Conservation (phyloP, 768 basidiomycete genomes). For the Chalciporus pseudorubinellus region DNA sequence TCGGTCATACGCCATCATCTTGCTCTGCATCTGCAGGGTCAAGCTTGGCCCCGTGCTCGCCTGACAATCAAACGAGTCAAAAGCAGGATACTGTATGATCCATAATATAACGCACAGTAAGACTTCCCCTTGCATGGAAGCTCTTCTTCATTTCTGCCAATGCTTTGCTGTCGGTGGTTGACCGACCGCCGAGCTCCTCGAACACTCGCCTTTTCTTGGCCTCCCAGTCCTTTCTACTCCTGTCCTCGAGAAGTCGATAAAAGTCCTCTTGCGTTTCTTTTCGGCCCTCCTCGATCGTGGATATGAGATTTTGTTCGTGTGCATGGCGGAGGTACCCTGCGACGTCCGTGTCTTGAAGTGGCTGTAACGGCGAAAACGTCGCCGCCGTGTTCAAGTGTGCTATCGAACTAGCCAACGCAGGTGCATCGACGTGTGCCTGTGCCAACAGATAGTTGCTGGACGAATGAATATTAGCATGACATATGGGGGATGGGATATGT, state of each 20-base stretch:
- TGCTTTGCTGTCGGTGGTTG: constrained; percentile 52
- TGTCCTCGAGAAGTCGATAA: constrained; percentile 74
- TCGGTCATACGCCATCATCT: constrained; percentile 95
- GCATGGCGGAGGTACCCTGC: constrained; percentile 93
- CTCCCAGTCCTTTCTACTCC: constrained; percentile 82
- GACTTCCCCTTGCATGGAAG: constrained; percentile 52
- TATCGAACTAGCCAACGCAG: constrained; percentile 81
- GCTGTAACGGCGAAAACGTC: constrained; percentile 87
- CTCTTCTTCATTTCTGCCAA: constrained; percentile 62
- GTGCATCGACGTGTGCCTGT: constrained; percentile 89
- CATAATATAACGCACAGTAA: constrained; percentile 43
- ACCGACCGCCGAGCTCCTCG: constrained; percentile 79
- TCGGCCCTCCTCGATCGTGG: constrained; percentile 88
- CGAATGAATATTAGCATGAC: constrained; percentile 3
- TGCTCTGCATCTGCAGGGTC: constrained; percentile 80
- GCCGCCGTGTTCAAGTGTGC: constrained; percentile 77
- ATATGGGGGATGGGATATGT: constrained; percentile 4
- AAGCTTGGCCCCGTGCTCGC: constrained; percentile 52
- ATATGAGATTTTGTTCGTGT: constrained; percentile 92
- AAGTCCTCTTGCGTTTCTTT: constrained; percentile 84
- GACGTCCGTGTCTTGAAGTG: constrained; percentile 91
- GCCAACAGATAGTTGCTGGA: constrained; percentile 87
- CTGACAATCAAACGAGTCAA: constrained; percentile 22
- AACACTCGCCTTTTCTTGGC: constrained; percentile 86
- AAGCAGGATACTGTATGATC: not conserved